phyloP scores from a whole-genome alignment of 306 rosid genomes.

The Cucurbita ficifolia region DNA sequence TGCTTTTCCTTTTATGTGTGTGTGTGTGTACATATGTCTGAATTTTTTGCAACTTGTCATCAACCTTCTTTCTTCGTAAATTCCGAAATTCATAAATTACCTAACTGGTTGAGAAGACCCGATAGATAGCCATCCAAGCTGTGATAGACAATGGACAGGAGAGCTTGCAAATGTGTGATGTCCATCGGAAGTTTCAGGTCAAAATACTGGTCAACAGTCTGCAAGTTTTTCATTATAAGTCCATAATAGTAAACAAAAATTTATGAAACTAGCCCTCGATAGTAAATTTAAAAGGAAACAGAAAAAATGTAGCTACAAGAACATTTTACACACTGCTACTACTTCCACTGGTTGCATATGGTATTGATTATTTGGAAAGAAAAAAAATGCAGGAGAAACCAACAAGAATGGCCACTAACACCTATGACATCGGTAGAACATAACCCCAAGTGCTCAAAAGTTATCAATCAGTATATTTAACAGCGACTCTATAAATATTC shows the following conservation, averaged over 20 bases:
- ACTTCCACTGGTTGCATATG: background rate
- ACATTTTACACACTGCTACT: background rate
- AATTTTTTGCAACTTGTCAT: background rate
- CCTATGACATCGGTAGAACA: background rate
- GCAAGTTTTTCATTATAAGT: conserved; percentile 12
- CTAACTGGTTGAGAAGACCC: conserved; percentile 34
- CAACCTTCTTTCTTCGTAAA: background rate
- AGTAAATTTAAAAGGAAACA: background rate
- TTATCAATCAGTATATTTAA: background rate
- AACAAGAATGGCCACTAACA: background rate
- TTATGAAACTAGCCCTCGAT: background rate
- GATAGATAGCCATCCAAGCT: conserved; percentile 32
- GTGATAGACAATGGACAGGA: conserved; percentile 39
- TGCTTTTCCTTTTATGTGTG: background rate
- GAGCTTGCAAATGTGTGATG: conserved; percentile 44
- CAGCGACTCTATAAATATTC: background rate
- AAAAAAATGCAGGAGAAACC: background rate
- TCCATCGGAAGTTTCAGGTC: conserved; percentile 41
- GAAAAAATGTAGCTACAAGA: background rate
- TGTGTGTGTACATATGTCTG: background rate
- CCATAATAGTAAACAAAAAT: background rate
- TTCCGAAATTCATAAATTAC: conserved; percentile 13
- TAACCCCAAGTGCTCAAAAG: background rate
- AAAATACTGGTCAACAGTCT: conserved; percentile 49
- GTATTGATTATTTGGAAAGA: background rate